Base-by-base conservation (phyloP, 257 asterid genomes). In the Primulina eburnea region DNA sequence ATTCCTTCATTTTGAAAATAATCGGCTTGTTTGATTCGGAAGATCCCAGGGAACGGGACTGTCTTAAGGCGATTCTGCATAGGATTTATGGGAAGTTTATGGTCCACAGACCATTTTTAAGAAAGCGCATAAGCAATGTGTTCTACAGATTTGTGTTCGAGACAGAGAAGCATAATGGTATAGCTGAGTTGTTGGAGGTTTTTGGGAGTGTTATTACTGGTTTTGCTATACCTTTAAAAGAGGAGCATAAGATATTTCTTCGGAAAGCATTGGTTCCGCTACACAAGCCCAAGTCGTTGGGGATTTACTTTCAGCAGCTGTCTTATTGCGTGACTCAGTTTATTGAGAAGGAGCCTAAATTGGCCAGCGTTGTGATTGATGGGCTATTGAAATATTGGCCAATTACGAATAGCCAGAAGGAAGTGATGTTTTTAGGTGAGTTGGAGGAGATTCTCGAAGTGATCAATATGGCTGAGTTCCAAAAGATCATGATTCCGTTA, bases 361-460 rank as follows among this genome's bases (percentile, higher is more conserved):
- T 92, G 73, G 90, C 96, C 5, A 79, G 88, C 65, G 35, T 80
- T n/a, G 90, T 92, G 76, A 86, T 92, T 43, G 64, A 71, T 64
- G 98, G 98, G 62, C 80, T 90, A 68, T 84, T 92, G 87, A 89
- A 82, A 75, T 88, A 84, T 80, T 92, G 98, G 98, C 97, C 98
- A 20, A 76, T 88, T 62, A 92, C 95, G 0, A 92, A 85, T 75
- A 92, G 93, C 78, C 95, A 85, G 79, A 92, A 92, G 84, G 98
- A 92, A 84, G 87, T 90, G 71, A 90, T 92, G 94, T 90, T 92
- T 69, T 76, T 92, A 76, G 81, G 94, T 32, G 97, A 90, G 87
- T 65, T 90, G 79, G 97, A 92, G 86, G 96, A 92, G 86, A 89
- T 90, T 79, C 79, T 92, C 40, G 98, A 90, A 80, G 81, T 72